A percentile compares a stretch with the other conserved stretches of the same genome.
Evolutionary conservation across 139 green algal species (phyloP).

Genomic region (Yamagishiella unicocca): DNA sequence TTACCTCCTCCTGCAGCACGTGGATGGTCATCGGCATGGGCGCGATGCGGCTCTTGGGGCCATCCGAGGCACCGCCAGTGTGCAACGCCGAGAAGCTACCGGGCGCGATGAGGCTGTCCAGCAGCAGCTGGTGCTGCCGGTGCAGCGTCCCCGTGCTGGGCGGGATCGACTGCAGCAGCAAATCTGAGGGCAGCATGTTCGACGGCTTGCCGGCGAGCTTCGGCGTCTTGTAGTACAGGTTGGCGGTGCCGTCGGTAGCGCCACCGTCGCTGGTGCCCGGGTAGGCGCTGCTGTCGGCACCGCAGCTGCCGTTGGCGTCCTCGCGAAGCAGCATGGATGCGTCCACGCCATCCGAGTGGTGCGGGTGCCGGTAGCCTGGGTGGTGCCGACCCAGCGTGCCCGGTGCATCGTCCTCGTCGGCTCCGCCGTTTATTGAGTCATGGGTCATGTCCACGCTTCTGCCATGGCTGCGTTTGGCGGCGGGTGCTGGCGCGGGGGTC

Average conservation of each 20-base stretch:
- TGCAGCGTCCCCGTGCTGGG: neutral
- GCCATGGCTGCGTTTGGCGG: too few relatives aligned
- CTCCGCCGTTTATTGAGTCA: too few relatives aligned
- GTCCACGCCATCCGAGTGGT: too few relatives aligned
- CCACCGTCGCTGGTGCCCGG: neutral
- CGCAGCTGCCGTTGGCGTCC: neutral
- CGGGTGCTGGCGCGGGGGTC: too few relatives aligned
- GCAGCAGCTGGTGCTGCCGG: neutral
- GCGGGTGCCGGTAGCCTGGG: too few relatives aligned
- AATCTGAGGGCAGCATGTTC: neutral
- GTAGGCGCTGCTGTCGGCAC: neutral
- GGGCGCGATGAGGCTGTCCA: neutral
- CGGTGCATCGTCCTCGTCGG: too few relatives aligned
- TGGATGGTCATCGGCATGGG: slow-evolving; percentile 5
- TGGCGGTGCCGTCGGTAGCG: slow-evolving; percentile 16
- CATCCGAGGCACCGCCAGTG: neutral
- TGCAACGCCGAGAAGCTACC: neutral
- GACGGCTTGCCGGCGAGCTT: neutral
- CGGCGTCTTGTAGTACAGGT: slow-evolving; percentile 36
- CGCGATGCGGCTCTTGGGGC: neutral
- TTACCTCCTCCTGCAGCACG: slow-evolving; percentile 32
- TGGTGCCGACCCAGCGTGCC: too few relatives aligned
- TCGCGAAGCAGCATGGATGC: too few relatives aligned
- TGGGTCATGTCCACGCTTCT: too few relatives aligned
- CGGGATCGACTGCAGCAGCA: neutral